Evolutionary conservation across 345 rosid genomes (phyloP).

Genomic region (Pistacia atlantica): DNA sequence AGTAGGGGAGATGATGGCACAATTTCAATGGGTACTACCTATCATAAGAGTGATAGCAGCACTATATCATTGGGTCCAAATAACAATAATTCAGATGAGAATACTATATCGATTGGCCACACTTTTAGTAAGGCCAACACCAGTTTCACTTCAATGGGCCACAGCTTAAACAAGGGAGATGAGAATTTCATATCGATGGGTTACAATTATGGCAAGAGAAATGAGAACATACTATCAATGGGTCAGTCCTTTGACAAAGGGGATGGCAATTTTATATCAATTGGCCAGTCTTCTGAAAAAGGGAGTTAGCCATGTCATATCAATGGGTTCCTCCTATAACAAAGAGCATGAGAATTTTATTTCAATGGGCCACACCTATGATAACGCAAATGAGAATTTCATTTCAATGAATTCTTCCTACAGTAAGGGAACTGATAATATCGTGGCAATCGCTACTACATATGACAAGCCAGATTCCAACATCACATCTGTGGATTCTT

Average conservation of each 20-base stretch:
- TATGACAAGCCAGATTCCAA: constrained; percentile 34
- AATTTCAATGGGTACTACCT: constrained; percentile 30
- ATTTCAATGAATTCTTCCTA: constrained; percentile 35
- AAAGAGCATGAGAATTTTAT: constrained; percentile 38
- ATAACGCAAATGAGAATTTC: constrained; percentile 38
- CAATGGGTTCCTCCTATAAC: constrained; percentile 35
- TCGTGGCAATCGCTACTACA: constrained; percentile 26
- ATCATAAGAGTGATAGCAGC: constrained; percentile 24
- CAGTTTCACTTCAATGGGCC: constrained; percentile 32
- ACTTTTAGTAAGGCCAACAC: constrained; percentile 28
- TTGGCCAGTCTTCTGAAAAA: constrained; percentile 47
- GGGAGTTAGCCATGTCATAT: constrained; percentile 31
- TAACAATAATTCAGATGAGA: constrained; percentile 25
- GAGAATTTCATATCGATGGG: constrained; percentile 39
- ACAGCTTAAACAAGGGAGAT: constrained; percentile 34
- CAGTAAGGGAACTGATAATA: constrained; percentile 35
- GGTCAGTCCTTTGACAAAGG: constrained; percentile 40
- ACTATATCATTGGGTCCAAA: constrained; percentile 29
- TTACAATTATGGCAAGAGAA: constrained; percentile 33
- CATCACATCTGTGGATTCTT: constrained; percentile 20
- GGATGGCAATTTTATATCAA: constrained; percentile 34
- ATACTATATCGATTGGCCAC: constrained; percentile 27
- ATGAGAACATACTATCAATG: constrained; percentile 35
- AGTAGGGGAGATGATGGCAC: constrained; percentile 29
- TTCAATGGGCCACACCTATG: constrained; percentile 34